Conservation (phyloP, 805 yeast genomes). For the Sugiyamaella marilandica region DNA sequence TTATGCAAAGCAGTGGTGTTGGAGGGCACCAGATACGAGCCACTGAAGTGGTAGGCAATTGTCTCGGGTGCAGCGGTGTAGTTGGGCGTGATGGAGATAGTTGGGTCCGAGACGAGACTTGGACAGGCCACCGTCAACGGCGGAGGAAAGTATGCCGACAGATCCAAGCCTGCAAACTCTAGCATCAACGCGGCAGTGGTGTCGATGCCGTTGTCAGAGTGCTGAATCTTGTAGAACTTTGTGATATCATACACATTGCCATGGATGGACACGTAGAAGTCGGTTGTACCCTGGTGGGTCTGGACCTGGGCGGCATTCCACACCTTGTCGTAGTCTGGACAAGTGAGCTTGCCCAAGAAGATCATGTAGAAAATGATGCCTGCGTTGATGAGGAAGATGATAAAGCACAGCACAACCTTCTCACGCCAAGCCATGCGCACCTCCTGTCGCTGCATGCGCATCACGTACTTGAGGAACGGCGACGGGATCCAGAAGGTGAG, state of each 20-base stretch:
- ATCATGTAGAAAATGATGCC: constrained; percentile 42
- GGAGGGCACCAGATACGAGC: constrained; percentile 27
- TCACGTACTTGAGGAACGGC: constrained; percentile 31
- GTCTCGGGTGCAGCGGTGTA: constrained; percentile 27
- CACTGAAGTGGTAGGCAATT: constrained; percentile 32
- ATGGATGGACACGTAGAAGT: constrained; percentile 37
- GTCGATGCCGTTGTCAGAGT: constrained; percentile 35
- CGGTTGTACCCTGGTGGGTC: constrained; percentile 34
- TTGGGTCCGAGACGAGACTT: constrained; percentile 31
- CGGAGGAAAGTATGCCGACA: constrained; percentile 38
- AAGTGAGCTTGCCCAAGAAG: constrained; percentile 34
- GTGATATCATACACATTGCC: constrained; percentile 40
- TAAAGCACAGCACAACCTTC: constrained; percentile 34
- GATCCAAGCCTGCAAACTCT: constrained; percentile 37
- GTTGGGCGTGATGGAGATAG: constrained; percentile 30
- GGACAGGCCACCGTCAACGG: constrained; percentile 39
- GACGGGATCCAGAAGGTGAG: constrained; percentile 41
- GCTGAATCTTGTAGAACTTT: constrained; percentile 37
- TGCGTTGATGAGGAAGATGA: constrained; percentile 35
- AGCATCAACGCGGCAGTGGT: constrained; percentile 34
- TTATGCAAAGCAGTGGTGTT: constrained; percentile 33
- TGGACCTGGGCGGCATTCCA: constrained; percentile 36
- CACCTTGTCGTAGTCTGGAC: constrained; percentile 39
- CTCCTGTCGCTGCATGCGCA: constrained; percentile 38
- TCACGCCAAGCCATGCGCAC: constrained; percentile 43